These are phyloP conservation scores for Teratosphaeriaceae sp. DNA, from an alignment of 2,329 filamentous ascomycete species.

Conservation along the genomic window DNA sequence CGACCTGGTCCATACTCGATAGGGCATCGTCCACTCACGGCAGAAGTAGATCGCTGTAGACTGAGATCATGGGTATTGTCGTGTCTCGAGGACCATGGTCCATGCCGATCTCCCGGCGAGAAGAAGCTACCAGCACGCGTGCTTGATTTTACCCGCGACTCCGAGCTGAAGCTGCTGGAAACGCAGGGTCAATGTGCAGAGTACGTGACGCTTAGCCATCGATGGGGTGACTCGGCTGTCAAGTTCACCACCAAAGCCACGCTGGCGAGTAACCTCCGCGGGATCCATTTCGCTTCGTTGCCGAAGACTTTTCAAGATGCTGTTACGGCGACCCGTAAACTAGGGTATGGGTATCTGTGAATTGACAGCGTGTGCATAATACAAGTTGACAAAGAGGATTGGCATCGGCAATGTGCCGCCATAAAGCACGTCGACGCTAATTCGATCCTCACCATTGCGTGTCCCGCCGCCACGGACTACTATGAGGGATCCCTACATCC, in stretches of 20 bases:
- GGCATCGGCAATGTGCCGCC: background rate
- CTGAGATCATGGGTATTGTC: background rate
- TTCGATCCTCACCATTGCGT: background rate
- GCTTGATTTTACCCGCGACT: background rate
- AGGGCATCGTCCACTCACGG: background rate
- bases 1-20: too few relatives aligned
- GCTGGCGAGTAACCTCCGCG: background rate
- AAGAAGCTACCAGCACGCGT: background rate
- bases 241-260: background rate
- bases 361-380: background rate
- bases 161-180: background rate
- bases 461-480: background rate
- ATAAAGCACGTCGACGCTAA: background rate
- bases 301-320: conserved; percentile 1
- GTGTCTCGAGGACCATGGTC: background rate
- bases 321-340: background rate
- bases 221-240: background rate
- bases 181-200: background rate
- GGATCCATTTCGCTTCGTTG: background rate
- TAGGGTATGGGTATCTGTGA: background rate
- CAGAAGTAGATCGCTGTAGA: background rate
- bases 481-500: background rate
- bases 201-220: background rate
- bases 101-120: background rate
- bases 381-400: background rate